A percentile compares a stretch with the other conserved stretches of the same genome.
phyloP scores from a whole-genome alignment of 768 basidiomycete genomes.

The Lanmaoa rubissima region DNA sequence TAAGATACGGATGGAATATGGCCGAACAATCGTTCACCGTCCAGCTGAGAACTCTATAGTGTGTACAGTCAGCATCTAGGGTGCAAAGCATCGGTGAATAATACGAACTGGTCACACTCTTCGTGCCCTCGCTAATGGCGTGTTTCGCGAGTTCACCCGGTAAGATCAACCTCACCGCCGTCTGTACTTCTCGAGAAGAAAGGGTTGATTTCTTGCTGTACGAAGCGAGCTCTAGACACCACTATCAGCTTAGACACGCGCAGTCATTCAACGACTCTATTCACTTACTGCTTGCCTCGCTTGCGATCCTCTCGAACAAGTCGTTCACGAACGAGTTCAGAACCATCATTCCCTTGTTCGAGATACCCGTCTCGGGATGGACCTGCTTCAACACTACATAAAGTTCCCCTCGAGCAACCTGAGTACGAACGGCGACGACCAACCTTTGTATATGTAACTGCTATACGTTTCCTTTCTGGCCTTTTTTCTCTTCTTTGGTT shows the following conservation, averaged over 20 bases:
- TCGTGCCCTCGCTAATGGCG: constrained; percentile 73
- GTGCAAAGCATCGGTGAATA: not conserved
- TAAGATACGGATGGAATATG: not conserved
- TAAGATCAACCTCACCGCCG: constrained; percentile 64
- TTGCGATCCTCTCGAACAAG: constrained; percentile 58
- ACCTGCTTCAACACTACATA: constrained; percentile 60
- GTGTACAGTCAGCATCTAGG: not conserved
- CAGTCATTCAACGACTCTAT: not conserved
- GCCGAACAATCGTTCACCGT: not conserved
- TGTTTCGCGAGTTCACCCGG: constrained; percentile 74
- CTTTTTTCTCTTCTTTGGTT: constrained; percentile 57
- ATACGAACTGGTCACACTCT: constrained; percentile 51
- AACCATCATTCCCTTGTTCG: constrained; percentile 61
- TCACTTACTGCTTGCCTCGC: constrained; percentile 48
- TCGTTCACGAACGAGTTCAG: constrained; percentile 64
- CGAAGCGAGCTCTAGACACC: constrained; percentile 50
- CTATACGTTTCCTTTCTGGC: constrained; percentile 57
- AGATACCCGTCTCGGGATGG: constrained; percentile 74
- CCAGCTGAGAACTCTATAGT: constrained; percentile 29
- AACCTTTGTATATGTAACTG: constrained; percentile 65
- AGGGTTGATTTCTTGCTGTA: constrained; percentile 76
- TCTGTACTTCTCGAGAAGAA: constrained; percentile 72
- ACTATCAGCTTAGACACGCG: not conserved
- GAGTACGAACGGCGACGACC: constrained; percentile 2
- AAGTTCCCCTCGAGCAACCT: too few relatives aligned